A percentile compares a stretch with the other conserved stretches of the same genome.
These are phyloP conservation scores for Candida manassasensis DNA, from an alignment of 805 yeast species.

Conservation along the genomic window DNA sequence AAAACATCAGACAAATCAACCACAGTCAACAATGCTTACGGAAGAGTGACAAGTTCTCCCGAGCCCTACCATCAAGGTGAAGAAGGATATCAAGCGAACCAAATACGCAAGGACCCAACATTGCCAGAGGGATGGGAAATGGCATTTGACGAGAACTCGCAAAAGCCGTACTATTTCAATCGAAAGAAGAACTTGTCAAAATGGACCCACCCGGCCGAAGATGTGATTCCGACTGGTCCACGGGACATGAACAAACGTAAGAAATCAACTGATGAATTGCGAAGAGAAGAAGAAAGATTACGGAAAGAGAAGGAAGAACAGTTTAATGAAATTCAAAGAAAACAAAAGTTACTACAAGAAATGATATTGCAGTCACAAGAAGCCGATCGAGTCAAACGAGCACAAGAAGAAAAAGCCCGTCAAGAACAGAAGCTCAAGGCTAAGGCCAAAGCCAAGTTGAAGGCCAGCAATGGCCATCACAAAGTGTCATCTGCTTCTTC, in stretches of 20 bases:
- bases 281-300: slow-evolving; percentile 31
- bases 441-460: neutral
- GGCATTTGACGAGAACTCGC: slow-evolving; percentile 44
- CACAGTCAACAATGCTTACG: slow-evolving; percentile 10
- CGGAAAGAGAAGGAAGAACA: slow-evolving; percentile 28
- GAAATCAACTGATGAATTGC: slow-evolving; percentile 3
- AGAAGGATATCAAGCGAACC: neutral
- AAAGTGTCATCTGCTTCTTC: slow-evolving; percentile 5
- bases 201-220: slow-evolving; percentile 56
- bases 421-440: slow-evolving; percentile 1
- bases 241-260: slow-evolving; percentile 4
- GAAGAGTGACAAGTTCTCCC: slow-evolving; percentile 20
- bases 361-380: slow-evolving; percentile 30
- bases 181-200: slow-evolving; percentile 41
- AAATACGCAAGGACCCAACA: slow-evolving; percentile 19
- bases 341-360: slow-evolving; percentile 32
- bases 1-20: slow-evolving; percentile 37
- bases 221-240: slow-evolving; percentile 17
- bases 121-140: slow-evolving; percentile 67
- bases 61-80: slow-evolving; percentile 6
- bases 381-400: slow-evolving; percentile 7
- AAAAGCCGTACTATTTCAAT: slow-evolving; percentile 52
- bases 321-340: slow-evolving; percentile 28
- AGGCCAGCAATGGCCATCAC: slow-evolving; percentile 1
- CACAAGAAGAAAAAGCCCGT: slow-evolving; percentile 5